Evolutionary conservation across 176 grass and related monocot genomes (phyloP).

Genomic region (Avena eriantha): DNA sequence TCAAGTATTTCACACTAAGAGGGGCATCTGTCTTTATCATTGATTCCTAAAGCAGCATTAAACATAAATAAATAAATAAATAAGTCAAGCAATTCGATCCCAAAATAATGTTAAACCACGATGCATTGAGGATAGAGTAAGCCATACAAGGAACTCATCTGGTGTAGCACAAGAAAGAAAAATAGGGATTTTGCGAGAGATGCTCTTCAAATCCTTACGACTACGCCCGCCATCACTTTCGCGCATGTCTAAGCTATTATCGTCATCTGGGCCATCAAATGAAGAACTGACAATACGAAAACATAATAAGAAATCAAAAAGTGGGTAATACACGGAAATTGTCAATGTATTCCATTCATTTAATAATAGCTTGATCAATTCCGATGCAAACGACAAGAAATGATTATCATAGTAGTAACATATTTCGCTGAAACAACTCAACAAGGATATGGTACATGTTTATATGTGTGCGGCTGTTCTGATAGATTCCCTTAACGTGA

Average conservation of each 20-base stretch:
- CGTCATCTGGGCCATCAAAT: constrained; percentile 87
- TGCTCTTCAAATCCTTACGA: constrained; percentile 69
- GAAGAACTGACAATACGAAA: constrained; percentile 69
- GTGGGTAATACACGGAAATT: not conserved
- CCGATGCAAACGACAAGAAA: constrained; percentile 22
- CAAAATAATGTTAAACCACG: constrained; percentile 23
- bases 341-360: constrained; percentile 29
- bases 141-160: constrained; percentile 96
- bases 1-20: constrained; percentile 82
- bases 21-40: constrained; percentile 72
- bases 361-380: not conserved
- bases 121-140: constrained; percentile 20
- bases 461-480: constrained; percentile 20
- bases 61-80: constrained; percentile 44
- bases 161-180: constrained; percentile 91
- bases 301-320: constrained; percentile 27
- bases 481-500: constrained; percentile 26
- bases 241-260: constrained; percentile 61
- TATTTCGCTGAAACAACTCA: constrained; percentile 30
- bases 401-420: constrained; percentile 3
- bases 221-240: constrained; percentile 57
- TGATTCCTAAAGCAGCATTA: constrained; percentile 76
- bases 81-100: constrained; percentile 23
- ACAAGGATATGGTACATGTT: constrained; percentile 10
- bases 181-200: constrained; percentile 64